Percentiles rank a stretch among this genome's conserved stretches.
phyloP scores from a whole-genome alignment of 2,329 filamentous ascomycete species.

The Alternaria dauci region DNA sequence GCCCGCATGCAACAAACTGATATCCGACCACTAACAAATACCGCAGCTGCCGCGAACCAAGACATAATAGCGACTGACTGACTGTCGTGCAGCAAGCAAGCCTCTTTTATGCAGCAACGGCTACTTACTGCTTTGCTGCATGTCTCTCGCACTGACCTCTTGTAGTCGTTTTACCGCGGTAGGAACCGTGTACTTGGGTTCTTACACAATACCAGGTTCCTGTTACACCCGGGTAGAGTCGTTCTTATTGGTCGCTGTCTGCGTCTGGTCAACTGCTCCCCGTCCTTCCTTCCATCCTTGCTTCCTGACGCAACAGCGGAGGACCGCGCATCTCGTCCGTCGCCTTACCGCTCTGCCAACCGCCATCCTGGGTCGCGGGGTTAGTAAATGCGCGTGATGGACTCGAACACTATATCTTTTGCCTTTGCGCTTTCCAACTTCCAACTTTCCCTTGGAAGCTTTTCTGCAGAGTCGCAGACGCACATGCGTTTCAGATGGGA shows the following conservation, averaged over 20 bases:
- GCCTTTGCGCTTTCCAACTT: background rate
- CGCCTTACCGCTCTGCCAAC: too few relatives aligned
- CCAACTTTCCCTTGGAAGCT: too few relatives aligned
- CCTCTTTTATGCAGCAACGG: slow-evolving; percentile 13
- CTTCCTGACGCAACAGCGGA: background rate
- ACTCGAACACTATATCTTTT: background rate
- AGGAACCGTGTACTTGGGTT: slow-evolving; percentile 19
- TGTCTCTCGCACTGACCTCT: slow-evolving; percentile 21
- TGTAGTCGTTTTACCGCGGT: slow-evolving; percentile 6
- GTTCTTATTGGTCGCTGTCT: background rate
- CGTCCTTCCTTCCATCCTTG: too few relatives aligned
- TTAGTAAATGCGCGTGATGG: background rate
- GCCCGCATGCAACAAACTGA: background rate
- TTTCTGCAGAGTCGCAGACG: background rate
- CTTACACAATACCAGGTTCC: background rate
- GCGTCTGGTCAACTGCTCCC: background rate
- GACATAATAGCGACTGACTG: slow-evolving; percentile 5
- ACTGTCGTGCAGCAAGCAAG: slow-evolving; percentile 6
- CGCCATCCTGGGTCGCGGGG: background rate
- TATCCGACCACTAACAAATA: slow-evolving; percentile 17
- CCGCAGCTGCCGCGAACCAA: slow-evolving; percentile 8
- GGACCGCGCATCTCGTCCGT: background rate
- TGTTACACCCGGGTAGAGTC: background rate
- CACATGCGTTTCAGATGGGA: background rate
- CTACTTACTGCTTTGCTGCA: slow-evolving; percentile 20